phyloP scores from a whole-genome alignment of 2,329 filamentous ascomycete genomes.

The Colletotrichum tofieldiae region DNA sequence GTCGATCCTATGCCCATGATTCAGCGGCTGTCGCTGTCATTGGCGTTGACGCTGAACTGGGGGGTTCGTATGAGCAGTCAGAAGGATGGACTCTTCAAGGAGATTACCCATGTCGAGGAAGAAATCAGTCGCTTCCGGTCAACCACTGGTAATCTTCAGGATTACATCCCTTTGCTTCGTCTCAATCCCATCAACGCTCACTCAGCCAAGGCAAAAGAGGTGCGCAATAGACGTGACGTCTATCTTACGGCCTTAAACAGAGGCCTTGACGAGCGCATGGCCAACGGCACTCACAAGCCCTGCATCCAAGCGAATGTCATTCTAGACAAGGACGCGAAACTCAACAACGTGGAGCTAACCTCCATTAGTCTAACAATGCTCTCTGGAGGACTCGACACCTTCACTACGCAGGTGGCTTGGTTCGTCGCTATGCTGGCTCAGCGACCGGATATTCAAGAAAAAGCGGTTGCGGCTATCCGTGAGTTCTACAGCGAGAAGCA shows the following conservation, averaged over 20 bases:
- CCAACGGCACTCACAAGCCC: constrained; percentile 71
- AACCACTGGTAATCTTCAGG: constrained; percentile 74
- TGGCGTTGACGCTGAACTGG: constrained; percentile 77
- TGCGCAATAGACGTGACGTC: constrained; percentile 72
- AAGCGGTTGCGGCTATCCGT: constrained; percentile 70
- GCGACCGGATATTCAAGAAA: constrained; percentile 74
- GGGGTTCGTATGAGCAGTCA: constrained; percentile 73
- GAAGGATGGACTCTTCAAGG: constrained; percentile 70
- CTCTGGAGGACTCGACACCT: constrained; percentile 76
- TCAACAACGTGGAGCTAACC: constrained; percentile 75
- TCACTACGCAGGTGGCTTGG: constrained; percentile 78
- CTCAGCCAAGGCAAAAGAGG: constrained; percentile 71
- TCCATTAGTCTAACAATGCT: constrained; percentile 80
- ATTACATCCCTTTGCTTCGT: constrained; percentile 72
- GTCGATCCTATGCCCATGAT: constrained; percentile 80
- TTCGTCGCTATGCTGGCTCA: constrained; percentile 73
- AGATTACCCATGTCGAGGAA: constrained; percentile 76
- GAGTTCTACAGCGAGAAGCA: constrained; percentile 66
- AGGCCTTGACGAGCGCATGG: constrained; percentile 73
- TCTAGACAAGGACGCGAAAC: constrained; percentile 73
- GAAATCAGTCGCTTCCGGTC: constrained; percentile 72
- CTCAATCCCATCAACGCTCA: constrained; percentile 75
- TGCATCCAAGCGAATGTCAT: constrained; percentile 80
- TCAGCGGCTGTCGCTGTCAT: constrained; percentile 74
- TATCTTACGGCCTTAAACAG: constrained; percentile 72